A percentile compares a stretch with the other conserved stretches of the same genome.
Evolutionary conservation across 352 stramenopile genomes (phyloP).

Genomic region (Ophiocytium majus): DNA sequence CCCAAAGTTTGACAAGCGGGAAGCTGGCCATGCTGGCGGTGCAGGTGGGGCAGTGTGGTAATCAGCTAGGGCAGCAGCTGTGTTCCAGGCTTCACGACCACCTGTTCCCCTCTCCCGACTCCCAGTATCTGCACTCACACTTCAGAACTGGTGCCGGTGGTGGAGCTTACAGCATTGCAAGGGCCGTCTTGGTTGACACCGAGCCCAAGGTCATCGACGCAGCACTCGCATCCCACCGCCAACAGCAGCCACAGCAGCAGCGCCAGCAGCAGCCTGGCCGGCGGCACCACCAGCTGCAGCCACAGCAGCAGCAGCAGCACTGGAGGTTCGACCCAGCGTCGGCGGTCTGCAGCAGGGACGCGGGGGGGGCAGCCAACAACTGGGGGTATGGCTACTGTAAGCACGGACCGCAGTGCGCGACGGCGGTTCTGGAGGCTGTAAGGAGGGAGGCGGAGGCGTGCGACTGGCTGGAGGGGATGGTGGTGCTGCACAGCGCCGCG

Average conservation of each 20-base stretch:
- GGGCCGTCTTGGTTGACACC: slow-evolving; percentile 47
- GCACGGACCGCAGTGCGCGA: slow-evolving; percentile 28
- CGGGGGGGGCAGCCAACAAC: slow-evolving; percentile 48
- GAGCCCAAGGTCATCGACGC: slow-evolving; percentile 49
- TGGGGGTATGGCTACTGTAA: slow-evolving; percentile 44
- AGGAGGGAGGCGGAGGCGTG: slow-evolving; percentile 53
- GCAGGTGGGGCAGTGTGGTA: slow-evolving; percentile 52
- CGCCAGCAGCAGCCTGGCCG: no score
- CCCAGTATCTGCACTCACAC: no score
- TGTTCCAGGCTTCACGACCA: slow-evolving; percentile 38
- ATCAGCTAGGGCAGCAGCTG: slow-evolving; percentile 44
- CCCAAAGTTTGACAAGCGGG: no score
- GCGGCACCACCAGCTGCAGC: no score
- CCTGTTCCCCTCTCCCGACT: no score
- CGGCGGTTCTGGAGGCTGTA: slow-evolving; percentile 29
- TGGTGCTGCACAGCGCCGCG: slow-evolving; percentile 75
- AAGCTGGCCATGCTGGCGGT: slow-evolving; percentile 39
- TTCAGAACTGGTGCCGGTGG: no score
- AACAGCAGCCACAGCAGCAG: no score
- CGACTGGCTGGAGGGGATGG: slow-evolving; percentile 68
- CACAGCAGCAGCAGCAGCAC: background rate
- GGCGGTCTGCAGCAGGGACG: slow-evolving; percentile 37
- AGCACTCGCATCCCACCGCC: background rate
- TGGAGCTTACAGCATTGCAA: slow-evolving; percentile 28
- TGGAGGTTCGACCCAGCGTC: slow-evolving; percentile 38